Base-by-base conservation (phyloP, 2,329 filamentous ascomycete genomes). In the Trichoderma brevicompactum region DNA sequence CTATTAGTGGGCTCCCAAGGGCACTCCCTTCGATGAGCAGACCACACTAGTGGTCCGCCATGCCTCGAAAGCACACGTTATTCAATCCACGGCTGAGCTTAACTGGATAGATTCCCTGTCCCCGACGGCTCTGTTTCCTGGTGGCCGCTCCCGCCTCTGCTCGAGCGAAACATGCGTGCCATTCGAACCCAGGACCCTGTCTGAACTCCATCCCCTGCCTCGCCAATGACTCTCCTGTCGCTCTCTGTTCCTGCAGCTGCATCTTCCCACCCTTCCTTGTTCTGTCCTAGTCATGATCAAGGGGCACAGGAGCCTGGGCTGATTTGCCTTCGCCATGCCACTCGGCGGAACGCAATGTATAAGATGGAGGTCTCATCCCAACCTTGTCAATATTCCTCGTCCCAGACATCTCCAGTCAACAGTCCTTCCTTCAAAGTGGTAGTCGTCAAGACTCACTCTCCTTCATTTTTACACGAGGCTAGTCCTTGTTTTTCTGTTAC, bases 361-460 rank as follows among this genome's bases (percentile, higher is more conserved):
- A 64, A 64, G 53, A 66, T 66, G 59, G 41, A 53, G 34, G 59
- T 64, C 50, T 56, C 50, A 41, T 48, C 65, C 65, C 65, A 64
- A 56, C 60, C 60, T 66, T 52, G 53, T 32, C 44, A n/a, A 28
- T 46, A 32, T n/a, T 50, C 38, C 54, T 48, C 50, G 32, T 58
- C 43, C 60, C 36, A 66, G 59, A 58, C 65, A 66, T 48, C 60
- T 52, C 60, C 41, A 66, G 59, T 64, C 59, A 52, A 60, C 65
- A 65, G 68, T 70, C 66, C 67, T 70, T 71, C 67, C 55, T 68
- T 69, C 52, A 38, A 38, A 66, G 66, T 66, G 56, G 40, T 66
- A 69, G 69, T 72, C 73, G 73, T 76, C 74, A 72, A 74, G 72
- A 74, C 72, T 69, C 73, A 72, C 71, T 67, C 67, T 70, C 72